Evolutionary conservation across 345 rosid genomes (phyloP).

Genomic region (Salix arbutifolia): DNA sequence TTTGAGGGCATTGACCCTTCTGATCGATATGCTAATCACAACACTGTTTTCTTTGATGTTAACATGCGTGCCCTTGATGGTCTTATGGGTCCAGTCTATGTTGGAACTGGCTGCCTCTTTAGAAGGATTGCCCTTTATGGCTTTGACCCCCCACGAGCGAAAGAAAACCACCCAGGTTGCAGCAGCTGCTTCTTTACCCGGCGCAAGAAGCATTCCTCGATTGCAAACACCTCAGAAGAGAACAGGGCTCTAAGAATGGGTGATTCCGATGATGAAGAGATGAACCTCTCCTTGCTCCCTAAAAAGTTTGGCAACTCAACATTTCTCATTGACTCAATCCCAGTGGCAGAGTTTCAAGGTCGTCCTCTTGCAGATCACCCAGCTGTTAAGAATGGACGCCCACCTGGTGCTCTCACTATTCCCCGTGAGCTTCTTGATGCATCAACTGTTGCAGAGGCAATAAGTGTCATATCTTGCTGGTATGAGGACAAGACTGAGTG

Average conservation of each 20-base stretch:
- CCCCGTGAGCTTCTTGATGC: conserved; percentile 95
- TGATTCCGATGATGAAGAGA: conserved; percentile 84
- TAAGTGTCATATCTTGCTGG: conserved; percentile 97
- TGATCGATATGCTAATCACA: conserved; percentile 94
- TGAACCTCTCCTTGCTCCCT: conserved; percentile 63
- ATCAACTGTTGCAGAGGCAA: conserved; percentile 92
- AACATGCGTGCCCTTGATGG: conserved; percentile 99
- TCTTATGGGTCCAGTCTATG: conserved; percentile 95
- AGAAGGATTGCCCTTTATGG: conserved; percentile 91
- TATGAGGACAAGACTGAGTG: conserved; percentile 98
- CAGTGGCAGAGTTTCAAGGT: conserved; percentile 91
- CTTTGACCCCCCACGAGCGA: conserved; percentile 81
- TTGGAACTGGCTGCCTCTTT: conserved; percentile 95
- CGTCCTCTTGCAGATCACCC: conserved; percentile 99
- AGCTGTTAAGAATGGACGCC: conserved; percentile 83
- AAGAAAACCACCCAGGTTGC: conserved; percentile 59
- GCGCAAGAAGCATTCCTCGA: conserved; percentile 47
- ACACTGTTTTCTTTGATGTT: conserved; percentile 96
- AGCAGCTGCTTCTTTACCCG: conserved; percentile 68
- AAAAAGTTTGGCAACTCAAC: conserved; percentile 86
- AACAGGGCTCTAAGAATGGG: conserved; percentile 77
- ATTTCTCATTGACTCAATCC: conserved; percentile 81
- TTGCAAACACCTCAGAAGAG: conserved; percentile 58
- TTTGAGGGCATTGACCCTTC: conserved; percentile 99
- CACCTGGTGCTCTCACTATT: conserved; percentile 88